These are phyloP conservation scores for Fulvia fulva DNA, from an alignment of 2,329 filamentous ascomycete genomes.

Conservation along the genomic window DNA sequence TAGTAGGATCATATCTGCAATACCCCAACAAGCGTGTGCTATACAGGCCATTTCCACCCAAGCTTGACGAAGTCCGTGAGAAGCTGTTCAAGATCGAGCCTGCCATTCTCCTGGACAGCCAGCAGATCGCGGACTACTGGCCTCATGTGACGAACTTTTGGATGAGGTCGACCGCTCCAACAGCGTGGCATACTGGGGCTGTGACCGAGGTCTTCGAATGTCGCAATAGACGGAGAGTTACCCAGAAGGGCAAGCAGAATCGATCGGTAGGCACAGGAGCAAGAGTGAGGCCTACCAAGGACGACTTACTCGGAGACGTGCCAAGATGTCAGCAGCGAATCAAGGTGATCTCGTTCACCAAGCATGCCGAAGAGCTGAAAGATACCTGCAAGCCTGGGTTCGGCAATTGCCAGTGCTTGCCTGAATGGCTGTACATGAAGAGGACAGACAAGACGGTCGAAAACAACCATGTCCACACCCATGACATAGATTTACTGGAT, in stretches of 20 bases:
- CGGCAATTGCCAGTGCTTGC: conserved; percentile 21
- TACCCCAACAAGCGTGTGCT: conserved; percentile 23
- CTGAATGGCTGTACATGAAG: conserved; percentile 23
- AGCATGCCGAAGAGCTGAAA: conserved; percentile 16
- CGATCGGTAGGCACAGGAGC: background rate
- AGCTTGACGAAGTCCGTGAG: conserved; percentile 20
- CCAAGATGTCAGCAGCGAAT: conserved; percentile 18
- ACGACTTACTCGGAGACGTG: conserved; percentile 11
- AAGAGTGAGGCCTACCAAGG: conserved; percentile 8
- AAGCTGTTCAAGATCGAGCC: conserved; percentile 23
- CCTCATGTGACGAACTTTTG: conserved; percentile 26
- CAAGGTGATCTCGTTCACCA: conserved; percentile 19
- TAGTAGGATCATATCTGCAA: conserved; percentile 20
- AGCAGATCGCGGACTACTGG: conserved; percentile 26
- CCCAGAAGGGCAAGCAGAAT: conserved; percentile 4
- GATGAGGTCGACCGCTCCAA: conserved; percentile 11
- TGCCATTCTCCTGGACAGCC: conserved; percentile 21
- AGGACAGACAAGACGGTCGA: conserved; percentile 5
- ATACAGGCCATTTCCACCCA: conserved; percentile 21
- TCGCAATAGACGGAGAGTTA: conserved; percentile 16
- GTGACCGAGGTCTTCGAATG: conserved; percentile 23
- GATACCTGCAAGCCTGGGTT: conserved; percentile 16
- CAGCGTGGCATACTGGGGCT: conserved; percentile 12
- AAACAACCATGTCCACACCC: conserved; percentile 13
- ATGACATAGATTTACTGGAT: conserved; percentile 21